Evolutionary conservation across 2,329 filamentous ascomycete species (phyloP).

Genomic region (Botrytis porri): DNA sequence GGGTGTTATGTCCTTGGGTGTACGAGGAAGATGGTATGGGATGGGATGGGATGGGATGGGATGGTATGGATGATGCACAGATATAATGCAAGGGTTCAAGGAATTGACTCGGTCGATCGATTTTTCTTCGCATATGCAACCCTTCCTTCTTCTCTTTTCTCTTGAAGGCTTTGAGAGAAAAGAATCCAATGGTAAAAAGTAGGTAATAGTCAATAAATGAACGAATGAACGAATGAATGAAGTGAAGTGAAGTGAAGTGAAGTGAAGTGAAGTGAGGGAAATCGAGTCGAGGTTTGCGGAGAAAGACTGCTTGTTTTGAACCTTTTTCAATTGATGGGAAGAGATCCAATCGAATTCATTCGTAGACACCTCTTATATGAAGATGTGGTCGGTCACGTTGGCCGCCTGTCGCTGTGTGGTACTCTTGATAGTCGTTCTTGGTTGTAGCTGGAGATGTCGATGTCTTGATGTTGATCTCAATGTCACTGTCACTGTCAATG

Average conservation of each 20-base stretch:
- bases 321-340: neutral
- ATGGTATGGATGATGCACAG: slow-evolving; percentile 9
- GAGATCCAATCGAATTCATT: neutral
- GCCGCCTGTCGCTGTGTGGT: neutral
- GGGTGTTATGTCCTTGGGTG: neutral
- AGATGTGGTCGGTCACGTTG: too few relatives aligned
- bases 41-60: neutral
- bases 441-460: neutral
- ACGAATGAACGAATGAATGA: neutral
- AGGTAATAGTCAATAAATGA: neutral
- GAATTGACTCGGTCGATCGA: slow-evolving; percentile 16
- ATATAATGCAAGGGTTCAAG: slow-evolving; percentile 11
- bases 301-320: neutral
- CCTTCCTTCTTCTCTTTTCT: neutral
- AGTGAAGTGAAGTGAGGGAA: neutral
- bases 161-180: neutral
- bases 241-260: neutral
- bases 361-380: neutral
- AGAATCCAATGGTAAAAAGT: neutral
- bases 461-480: neutral
- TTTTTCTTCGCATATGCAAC: neutral
- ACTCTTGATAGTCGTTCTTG: neutral
- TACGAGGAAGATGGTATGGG: neutral
- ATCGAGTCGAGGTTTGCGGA: neutral
- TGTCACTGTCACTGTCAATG: neutral